Evolutionary conservation across 768 basidiomycete genomes (phyloP).

Genomic region (Hericium rajendrae): DNA sequence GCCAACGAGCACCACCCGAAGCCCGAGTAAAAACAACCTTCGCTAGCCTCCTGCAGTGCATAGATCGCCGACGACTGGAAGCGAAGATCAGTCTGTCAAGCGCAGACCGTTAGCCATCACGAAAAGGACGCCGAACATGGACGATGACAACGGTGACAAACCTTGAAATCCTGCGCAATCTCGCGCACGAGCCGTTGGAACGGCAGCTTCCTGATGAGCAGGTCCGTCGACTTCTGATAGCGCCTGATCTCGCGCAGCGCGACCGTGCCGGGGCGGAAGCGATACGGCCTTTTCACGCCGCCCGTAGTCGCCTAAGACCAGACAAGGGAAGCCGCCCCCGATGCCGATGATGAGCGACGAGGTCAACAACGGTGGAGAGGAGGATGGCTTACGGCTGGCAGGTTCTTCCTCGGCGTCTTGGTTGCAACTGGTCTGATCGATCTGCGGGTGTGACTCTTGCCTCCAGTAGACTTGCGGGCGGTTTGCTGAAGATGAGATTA

Average conservation of each 20-base stretch:
- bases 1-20: background rate
- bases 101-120: background rate
- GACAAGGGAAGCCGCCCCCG: background rate
- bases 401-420: constrained; percentile 76
- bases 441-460: constrained; percentile 62
- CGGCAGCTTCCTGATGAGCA: constrained; percentile 83
- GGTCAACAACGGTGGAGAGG: background rate
- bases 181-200: constrained; percentile 93
- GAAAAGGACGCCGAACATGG: background rate
- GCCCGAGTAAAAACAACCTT: constrained; percentile 20
- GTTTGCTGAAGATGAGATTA: constrained; percentile 39
- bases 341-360: background rate
- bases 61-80: constrained; percentile 92
- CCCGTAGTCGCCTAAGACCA: constrained; percentile 57
- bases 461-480: constrained; percentile 78
- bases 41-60: constrained; percentile 84
- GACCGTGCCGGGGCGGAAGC: constrained; percentile 81
- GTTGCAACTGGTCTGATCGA: constrained; percentile 51
- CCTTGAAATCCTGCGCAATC: constrained; percentile 92
- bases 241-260: constrained; percentile 88
- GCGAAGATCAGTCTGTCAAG: constrained; percentile 63
- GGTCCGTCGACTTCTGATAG: constrained; percentile 88
- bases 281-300: constrained; percentile 93
- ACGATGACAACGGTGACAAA: constrained; percentile 11
- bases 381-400: constrained; percentile 39